phyloP scores from a whole-genome alignment of 2,329 filamentous ascomycete species.

The Colletotrichum sp. region DNA sequence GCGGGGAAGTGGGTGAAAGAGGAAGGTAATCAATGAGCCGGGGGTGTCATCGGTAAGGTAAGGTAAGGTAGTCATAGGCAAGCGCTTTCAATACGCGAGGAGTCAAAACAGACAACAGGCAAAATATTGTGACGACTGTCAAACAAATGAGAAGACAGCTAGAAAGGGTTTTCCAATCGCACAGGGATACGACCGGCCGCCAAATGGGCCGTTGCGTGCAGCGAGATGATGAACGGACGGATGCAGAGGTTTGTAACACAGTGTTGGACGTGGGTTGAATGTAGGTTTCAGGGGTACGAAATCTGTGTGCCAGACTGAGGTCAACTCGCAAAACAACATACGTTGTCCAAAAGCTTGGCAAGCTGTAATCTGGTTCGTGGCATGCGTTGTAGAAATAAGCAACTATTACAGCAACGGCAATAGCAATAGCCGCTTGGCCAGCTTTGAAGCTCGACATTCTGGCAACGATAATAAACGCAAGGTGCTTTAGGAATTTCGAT shows the following conservation, averaged over 20 bases:
- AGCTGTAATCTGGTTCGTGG: background rate
- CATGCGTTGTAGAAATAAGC: background rate
- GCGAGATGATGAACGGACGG: background rate
- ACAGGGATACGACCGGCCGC: background rate
- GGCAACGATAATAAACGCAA: background rate
- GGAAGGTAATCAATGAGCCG: background rate
- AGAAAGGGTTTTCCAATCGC: background rate
- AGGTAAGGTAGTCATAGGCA: background rate
- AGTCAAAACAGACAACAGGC: background rate
- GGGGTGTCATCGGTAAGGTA: background rate
- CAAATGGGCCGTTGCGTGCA: background rate
- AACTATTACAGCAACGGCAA: background rate
- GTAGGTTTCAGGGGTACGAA: background rate
- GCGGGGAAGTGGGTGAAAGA: background rate
- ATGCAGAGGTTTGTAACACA: background rate
- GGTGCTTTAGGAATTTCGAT: too few relatives aligned
- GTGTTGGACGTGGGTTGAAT: background rate
- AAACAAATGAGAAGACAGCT: background rate
- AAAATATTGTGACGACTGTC: background rate
- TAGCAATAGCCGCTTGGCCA: slow-evolving; percentile 1
- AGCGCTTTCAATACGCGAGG: background rate
- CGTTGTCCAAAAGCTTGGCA: background rate
- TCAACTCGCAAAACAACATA: background rate
- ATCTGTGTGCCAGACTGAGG: background rate
- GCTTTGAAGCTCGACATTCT: background rate